These are phyloP conservation scores for Rhodotorula mucilaginosa DNA, from an alignment of 1,284 basidiomycete species.

Conservation along the genomic window DNA sequence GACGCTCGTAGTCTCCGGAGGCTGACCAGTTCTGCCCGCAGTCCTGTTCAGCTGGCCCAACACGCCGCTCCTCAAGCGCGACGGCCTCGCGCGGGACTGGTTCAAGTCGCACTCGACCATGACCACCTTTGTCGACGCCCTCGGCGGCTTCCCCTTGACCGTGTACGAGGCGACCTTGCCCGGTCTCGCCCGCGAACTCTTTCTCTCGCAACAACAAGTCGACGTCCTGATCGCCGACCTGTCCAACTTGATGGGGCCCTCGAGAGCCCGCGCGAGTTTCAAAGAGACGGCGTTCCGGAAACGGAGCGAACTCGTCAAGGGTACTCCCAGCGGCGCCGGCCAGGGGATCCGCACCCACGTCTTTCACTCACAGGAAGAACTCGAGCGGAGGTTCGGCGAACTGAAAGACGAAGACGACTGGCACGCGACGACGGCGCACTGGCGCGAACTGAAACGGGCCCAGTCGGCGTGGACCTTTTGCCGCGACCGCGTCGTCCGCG, in stretches of 20 bases:
- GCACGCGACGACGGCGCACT: slow-evolving; percentile 7
- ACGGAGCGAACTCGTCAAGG: background rate
- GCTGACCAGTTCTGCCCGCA: background rate
- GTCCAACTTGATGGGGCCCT: slow-evolving; percentile 24
- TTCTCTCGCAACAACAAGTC: slow-evolving; percentile 12
- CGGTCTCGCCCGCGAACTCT: slow-evolving; percentile 22
- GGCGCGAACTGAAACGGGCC: slow-evolving; percentile 2
- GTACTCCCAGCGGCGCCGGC: background rate
- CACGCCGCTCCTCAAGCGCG: slow-evolving; percentile 23
- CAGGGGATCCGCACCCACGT: background rate
- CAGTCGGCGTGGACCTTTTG: slow-evolving; percentile 8
- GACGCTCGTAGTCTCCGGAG: no score
- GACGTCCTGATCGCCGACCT: slow-evolving; percentile 8
- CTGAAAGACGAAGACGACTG: slow-evolving; percentile 20
- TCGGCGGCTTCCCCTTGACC: slow-evolving; percentile 25
- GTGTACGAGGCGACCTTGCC: slow-evolving; percentile 12
- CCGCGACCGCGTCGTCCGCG: background rate
- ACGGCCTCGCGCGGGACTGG: slow-evolving; percentile 18
- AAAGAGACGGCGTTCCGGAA: slow-evolving; percentile 7
- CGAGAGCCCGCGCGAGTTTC: slow-evolving; percentile 16
- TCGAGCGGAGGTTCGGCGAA: slow-evolving; percentile 22
- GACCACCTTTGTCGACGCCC: slow-evolving; percentile 1
- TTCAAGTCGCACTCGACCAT: slow-evolving; percentile 20
- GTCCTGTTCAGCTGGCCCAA: slow-evolving; percentile 32
- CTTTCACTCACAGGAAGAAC: slow-evolving; percentile 4